A percentile compares a stretch with the other conserved stretches of the same genome.
Evolutionary conservation across 257 asterid genomes (phyloP).

Genomic region (Voacanga thouarsii): DNA sequence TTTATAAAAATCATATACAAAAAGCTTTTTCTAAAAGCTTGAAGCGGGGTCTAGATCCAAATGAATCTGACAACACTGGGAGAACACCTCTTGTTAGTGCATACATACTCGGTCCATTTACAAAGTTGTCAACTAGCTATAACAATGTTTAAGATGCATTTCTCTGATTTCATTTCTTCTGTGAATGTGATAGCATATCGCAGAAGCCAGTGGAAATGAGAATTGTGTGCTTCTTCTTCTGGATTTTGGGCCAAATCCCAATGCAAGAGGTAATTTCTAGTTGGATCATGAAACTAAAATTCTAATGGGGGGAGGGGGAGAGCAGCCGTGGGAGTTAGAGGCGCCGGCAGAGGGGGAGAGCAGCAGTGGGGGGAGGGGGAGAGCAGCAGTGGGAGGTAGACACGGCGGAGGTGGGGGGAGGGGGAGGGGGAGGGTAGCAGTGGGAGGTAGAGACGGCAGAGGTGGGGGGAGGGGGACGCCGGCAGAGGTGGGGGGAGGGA

Average conservation of each 20-base stretch:
- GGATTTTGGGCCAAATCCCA: constrained; percentile 78
- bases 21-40: too few relatives aligned
- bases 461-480: too few relatives aligned
- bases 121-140: not conserved
- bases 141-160: not conserved
- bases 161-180: constrained; percentile 7
- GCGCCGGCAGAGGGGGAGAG: too few relatives aligned
- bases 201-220: constrained; percentile 75
- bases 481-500: too few relatives aligned
- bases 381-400: too few relatives aligned
- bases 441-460: too few relatives aligned
- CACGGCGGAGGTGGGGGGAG: too few relatives aligned
- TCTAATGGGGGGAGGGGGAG: too few relatives aligned
- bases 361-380: too few relatives aligned
- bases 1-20: too few relatives aligned
- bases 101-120: not conserved
- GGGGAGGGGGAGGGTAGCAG: too few relatives aligned
- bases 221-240: constrained; percentile 71
- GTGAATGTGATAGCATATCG: constrained; percentile 56
- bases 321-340: too few relatives aligned
- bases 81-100: constrained; percentile 53
- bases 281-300: not conserved
- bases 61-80: constrained; percentile 73
- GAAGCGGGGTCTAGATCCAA: constrained; percentile 85
- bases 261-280: constrained; percentile 47